Base-by-base conservation (phyloP, 192 early-diverging fungal species). In the Coemansia sp. region DNA sequence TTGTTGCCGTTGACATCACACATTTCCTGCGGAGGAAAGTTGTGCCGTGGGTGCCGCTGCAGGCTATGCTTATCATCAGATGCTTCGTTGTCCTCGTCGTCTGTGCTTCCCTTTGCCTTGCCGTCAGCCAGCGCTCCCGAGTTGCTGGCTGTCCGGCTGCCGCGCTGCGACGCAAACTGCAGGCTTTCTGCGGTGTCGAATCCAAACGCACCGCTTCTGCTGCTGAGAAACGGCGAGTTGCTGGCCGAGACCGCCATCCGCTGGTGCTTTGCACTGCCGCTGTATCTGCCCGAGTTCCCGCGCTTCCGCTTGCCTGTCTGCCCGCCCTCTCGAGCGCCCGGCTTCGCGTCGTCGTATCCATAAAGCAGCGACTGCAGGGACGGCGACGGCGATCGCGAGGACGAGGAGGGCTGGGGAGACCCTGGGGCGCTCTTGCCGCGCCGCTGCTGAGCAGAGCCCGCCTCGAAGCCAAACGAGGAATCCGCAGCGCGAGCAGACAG, bases 341-440 rank as follows among this genome's bases (percentile, higher is more conserved):
- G 34, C 34, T 15, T 23, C 45, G 11, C 37, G 18, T 40, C n/a
- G 11, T n/a, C 44, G 0, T 8, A 16, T 11, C 31, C 64, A 34
- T 55, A 67, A 18, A 64, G 62, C 39, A 72, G 40, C 36, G 67
- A 45, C 41, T 58, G 56, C 32, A 53, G 55, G 11, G 56, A 43
- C 45, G 67, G 60, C 55, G 67, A 62, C 8, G 54, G 58, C 39
- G 62, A 47, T 7, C 21, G 45, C 23, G 45, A 47, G 21, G 14
- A 30, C 40, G 51, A 54, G 40, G 49, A 45, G 2, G 32, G 53
- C 20, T 58, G 69, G 7, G 72, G 72, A 32, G 71, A 75, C 16
- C 71, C 71, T 9, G 71, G 71, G 47, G 15, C 61, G 45, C 71
- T 75, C 43, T 58, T 62, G 3, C 64, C 71, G 21, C 71, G 63